phyloP scores from a whole-genome alignment of 2,329 filamentous ascomycete species.

The Colletotrichum sp. region DNA sequence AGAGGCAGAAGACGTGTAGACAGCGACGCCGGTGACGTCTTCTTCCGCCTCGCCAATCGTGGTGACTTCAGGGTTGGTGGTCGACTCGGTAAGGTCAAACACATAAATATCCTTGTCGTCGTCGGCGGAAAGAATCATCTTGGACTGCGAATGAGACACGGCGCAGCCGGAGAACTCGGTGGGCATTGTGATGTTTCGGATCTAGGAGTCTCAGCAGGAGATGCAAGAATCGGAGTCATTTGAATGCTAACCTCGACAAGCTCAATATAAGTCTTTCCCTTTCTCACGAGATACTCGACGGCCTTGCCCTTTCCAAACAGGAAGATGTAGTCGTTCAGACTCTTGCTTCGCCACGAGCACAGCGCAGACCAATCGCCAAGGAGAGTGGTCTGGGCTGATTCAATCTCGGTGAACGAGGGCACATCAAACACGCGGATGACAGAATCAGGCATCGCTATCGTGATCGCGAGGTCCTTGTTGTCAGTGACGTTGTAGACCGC shows the following conservation, averaged over 20 bases:
- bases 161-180: conserved; percentile 50
- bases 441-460: conserved; percentile 48
- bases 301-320: conserved; percentile 48
- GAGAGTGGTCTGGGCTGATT: conserved; percentile 34
- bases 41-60: conserved; percentile 38
- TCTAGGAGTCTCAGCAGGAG: conserved; percentile 22
- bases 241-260: conserved; percentile 37
- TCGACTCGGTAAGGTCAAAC: conserved; percentile 45
- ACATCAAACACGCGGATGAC: conserved; percentile 44
- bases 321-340: conserved; percentile 47
- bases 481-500: conserved; percentile 40
- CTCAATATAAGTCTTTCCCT: conserved; percentile 31
- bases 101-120: conserved; percentile 41
- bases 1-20: conserved; percentile 39
- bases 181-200: conserved; percentile 47
- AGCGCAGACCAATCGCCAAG: conserved; percentile 54
- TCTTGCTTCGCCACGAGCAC: conserved; percentile 48
- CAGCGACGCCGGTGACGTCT: conserved; percentile 45
- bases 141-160: conserved; percentile 36
- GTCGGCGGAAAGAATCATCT: conserved; percentile 45
- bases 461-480: conserved; percentile 40
- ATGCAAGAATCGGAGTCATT: not conserved
- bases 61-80: conserved; percentile 36
- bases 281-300: conserved; percentile 42
- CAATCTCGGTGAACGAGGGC: conserved; percentile 32